Base-by-base conservation (phyloP, 2,329 filamentous ascomycete genomes). In the Capronia epimyces region DNA sequence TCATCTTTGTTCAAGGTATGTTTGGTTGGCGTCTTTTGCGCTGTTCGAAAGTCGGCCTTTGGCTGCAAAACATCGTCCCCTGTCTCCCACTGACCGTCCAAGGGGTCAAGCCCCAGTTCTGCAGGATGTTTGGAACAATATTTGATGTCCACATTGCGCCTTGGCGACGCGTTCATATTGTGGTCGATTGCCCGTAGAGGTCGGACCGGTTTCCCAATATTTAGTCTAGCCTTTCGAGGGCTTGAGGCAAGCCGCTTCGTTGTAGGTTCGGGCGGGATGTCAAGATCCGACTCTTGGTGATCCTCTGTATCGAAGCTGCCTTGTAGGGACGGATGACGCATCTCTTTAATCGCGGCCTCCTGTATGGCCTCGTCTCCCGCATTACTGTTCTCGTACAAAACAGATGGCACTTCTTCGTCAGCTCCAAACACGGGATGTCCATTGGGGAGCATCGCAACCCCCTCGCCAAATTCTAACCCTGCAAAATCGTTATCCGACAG, bases 401-500 rank as follows among this genome's bases (percentile, higher is more conserved):
- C 49, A 3, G 47, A 50, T 20, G 42, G 56, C 39, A 53, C 47
- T 37, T 62, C 53, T n/a, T 59, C 60, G 15, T 63, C 61, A 0
- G 50, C 22, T 16, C 64, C 63, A 37, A 61, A 56, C 29, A 66
- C 65, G 39, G 62, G 62, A 63, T 62, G 40, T 65, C 61, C 53
- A 64, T 67, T 36, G 64, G 60, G 57, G 12, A 60, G 50, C 21
- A 56, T 46, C n/a, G 60, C 60, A 3, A 62, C 24, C 29, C 58
- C 60, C 34, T 56, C 53, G 4, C 71, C 67, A 22, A 75, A 66
- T 37, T 66, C 67, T 25, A 75, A 59, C 47, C 72, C 70, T 18
- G 73, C 69, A 6, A 69, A 64, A 27, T 70, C 68, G 13, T 73
- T 62, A 2, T 66, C 69, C 40, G 68, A 66, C 27, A 71, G 68